Evolutionary conservation across 495 filamentous ascomycete species (phyloP), one percentile per base, ranked within the genome.

Genomic region (Penicillium cataractarum): DNA sequence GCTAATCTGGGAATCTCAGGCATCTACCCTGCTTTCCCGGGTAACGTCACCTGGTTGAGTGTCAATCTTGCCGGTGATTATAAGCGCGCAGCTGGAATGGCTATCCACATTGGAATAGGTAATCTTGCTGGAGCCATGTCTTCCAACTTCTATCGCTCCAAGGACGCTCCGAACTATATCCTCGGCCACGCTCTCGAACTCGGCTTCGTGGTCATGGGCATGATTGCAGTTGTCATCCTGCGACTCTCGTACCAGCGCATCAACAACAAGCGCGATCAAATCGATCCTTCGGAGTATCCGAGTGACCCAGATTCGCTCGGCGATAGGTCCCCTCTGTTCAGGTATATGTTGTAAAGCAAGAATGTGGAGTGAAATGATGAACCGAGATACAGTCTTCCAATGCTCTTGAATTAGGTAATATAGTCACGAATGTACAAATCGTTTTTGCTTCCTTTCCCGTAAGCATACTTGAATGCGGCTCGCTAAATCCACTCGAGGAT

Each of bases 71-170:
- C 87, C 0, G 89, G 89, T 0, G 84, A 82, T 58, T 88, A 89
- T 49, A 93, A 93, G 71, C 80, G 90, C 1, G 83, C 85, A 8
- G 86, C 85, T 4, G 91, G 86, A 0, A 90, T 92, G 84, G 91
- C 89, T 0, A 76, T 92, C 4, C 87, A 90, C 35, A 92, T 94
- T 60, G 89, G 90, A 0, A 65, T 88, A 29, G 91, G 91, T 0
- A 92, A 91, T 61, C 74, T 93, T 4, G 88, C 85, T 21, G 90
- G 90, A 32, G 80, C 89, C 2, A 91, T 92, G 85, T 84, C 89
- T 0, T 86, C 86, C 2, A 92, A 93, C 65, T 92, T 93, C 72
- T 93, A 93, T 66, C 85, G 90, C 17, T 63, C 77, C 6, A 76
- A 78, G 26, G 89, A 93, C 63, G 75, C 77, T 7, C 89, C 89